These are phyloP conservation scores for Boletus vermiculosoides DNA, from an alignment of 768 basidiomycete genomes.

Conservation along the genomic window DNA sequence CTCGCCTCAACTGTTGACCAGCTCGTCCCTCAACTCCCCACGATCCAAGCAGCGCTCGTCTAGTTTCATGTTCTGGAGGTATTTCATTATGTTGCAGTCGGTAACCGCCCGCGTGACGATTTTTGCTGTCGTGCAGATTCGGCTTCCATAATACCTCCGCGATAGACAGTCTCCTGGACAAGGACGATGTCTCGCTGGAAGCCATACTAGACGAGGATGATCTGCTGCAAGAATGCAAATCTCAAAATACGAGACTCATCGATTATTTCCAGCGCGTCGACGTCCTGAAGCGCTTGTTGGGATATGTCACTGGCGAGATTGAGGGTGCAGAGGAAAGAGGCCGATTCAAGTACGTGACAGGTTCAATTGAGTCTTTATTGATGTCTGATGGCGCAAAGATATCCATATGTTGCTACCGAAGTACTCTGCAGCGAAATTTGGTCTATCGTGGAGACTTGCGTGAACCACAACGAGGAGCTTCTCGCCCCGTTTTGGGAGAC, in stretches of 20 bases:
- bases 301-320: conserved; percentile 85
- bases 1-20: conserved; percentile 15
- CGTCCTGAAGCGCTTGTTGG: conserved; percentile 75
- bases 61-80: conserved; percentile 50
- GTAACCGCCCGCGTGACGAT: neutral
- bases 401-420: conserved; percentile 90
- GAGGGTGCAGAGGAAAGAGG: conserved; percentile 78
- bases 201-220: conserved; percentile 93
- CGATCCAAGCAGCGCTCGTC: conserved; percentile 20
- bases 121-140: conserved; percentile 53
- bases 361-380: neutral
- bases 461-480: conserved; percentile 67
- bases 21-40: conserved; percentile 8
- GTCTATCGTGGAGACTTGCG: conserved; percentile 89
- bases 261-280: conserved; percentile 84
- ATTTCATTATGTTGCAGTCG: conserved; percentile 14
- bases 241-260: conserved; percentile 85
- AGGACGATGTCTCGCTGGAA: conserved; percentile 86
- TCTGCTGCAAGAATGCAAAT: conserved; percentile 91
- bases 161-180: conserved; percentile 88
- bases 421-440: conserved; percentile 95
- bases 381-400: conserved; percentile 47
- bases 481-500: conserved; percentile 91
- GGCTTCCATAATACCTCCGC: conserved; percentile 86
- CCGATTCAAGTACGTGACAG: conserved; percentile 69